A percentile compares a stretch with the other conserved stretches of the same genome.
phyloP scores from a whole-genome alignment of 202 grass and related monocot species.

The Tripidium arundinaceum region DNA sequence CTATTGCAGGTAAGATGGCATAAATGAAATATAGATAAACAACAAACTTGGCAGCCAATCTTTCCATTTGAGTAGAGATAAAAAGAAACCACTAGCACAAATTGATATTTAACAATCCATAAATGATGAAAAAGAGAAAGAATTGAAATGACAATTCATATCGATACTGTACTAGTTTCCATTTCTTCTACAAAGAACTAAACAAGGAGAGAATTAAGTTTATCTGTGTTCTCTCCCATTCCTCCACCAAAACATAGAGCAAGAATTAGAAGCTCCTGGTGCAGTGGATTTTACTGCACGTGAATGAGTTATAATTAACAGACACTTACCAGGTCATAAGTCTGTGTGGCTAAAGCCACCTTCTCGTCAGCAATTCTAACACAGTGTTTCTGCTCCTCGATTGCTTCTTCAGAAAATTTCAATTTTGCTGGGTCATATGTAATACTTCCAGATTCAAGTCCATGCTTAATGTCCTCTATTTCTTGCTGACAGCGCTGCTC shows the following conservation, averaged over 20 bases:
- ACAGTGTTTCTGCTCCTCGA: slow-evolving; percentile 90
- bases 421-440: slow-evolving; percentile 65
- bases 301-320: background rate
- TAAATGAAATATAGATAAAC: background rate
- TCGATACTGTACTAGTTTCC: background rate
- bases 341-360: slow-evolving; percentile 92
- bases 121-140: background rate
- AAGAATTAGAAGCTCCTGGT: background rate
- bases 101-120: background rate
- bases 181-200: slow-evolving; percentile 9
- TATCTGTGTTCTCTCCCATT: too few species aligned
- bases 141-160: background rate
- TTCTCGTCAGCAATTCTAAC: slow-evolving; percentile 99
- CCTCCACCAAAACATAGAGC: background rate
- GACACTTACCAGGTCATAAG: slow-evolving; percentile 94
- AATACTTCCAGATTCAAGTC: slow-evolving; percentile 76
- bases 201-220: slow-evolving; percentile 15
- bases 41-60: too few species aligned
- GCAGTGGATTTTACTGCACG: background rate
- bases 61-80: background rate
- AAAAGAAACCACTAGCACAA: background rate
- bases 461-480: slow-evolving; percentile 80
- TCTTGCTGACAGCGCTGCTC: slow-evolving; percentile 93
- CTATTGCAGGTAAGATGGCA: background rate
- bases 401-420: slow-evolving; percentile 88